Evolutionary conservation across 2,329 filamentous ascomycete genomes (phyloP), one percentile per base, ranked within the genome.

Genomic region (Colletotrichum sp.): DNA sequence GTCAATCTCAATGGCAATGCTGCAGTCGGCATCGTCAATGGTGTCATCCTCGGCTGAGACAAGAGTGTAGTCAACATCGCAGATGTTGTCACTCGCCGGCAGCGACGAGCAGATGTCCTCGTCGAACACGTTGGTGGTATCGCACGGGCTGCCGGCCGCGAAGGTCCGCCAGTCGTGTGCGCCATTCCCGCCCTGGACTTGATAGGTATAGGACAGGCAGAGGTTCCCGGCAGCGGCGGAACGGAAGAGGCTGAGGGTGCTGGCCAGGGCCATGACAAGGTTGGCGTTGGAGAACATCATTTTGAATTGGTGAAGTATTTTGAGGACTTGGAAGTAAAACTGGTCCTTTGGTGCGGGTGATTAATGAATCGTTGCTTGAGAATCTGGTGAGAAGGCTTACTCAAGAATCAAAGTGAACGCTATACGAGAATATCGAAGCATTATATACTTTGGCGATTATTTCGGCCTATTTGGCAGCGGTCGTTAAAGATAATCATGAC

Each of bases 381-480:
- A 49, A 12, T 18, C 5, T 49, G 9, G 9, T 49, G 3, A n/a
- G 18, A 12, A n/a, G 18, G 9, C 18, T n/a, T 49, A 6, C 9
- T 49, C 18, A n/a, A 49, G 9, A 49, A n/a, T 3, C 12, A 3
- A 44, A 21, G 3, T 12, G 39, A 0, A 21, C 18, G 10, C 44
- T 8, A 13, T 2, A 13, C 6, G 3, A 52, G 44, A 52, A 21
- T 21, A 21, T 52, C 12, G 5, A 21, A 6, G n/a, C 10, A 52
- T 52, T 21, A 21, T 49, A 21, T 49, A 49, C 18, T 49, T 8
- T 0, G 3, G 0, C 3, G 10, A 49, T 49, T 49, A 0, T 12
- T 49, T 49, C 9, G 44, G n/a, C 10, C 0, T 3, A 13, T 0
- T 12, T 49, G 44, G 44, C 1, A 2, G n/a, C 44, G n/a, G 1